These are phyloP conservation scores for Actinomortierella ambigua DNA, from an alignment of 371 early-diverging fungal species.

Conservation along the genomic window DNA sequence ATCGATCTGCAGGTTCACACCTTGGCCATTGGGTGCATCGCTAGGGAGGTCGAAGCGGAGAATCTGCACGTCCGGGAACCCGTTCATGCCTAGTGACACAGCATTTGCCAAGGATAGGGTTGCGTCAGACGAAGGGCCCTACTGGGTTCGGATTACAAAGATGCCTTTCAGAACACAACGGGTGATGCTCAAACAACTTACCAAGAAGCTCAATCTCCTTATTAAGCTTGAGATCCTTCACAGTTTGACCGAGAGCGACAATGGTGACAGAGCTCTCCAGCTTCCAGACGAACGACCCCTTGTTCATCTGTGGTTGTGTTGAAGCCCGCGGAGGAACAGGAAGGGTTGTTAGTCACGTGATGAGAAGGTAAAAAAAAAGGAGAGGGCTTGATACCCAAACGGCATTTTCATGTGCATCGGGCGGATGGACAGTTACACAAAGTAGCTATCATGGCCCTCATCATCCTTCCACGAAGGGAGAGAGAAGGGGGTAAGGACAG, in stretches of 20 bases:
- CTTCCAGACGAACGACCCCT: slow-evolving; percentile 58
- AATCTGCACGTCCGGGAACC: slow-evolving; percentile 61
- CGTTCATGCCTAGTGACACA: slow-evolving; percentile 49
- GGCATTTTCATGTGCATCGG: neutral
- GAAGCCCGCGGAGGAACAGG: neutral
- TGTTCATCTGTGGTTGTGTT: slow-evolving; percentile 26
- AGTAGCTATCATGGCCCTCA: neutral
- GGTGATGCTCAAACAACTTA: too few species aligned
- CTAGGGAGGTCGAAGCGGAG: slow-evolving; percentile 60
- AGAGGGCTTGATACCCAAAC: neutral
- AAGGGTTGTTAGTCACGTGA: neutral
- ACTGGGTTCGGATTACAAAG: too few species aligned
- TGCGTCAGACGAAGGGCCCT: too few species aligned
- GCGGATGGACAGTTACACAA: neutral
- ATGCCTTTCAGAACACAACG: too few species aligned
- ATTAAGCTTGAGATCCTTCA: slow-evolving; percentile 29
- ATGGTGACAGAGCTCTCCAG: slow-evolving; percentile 62
- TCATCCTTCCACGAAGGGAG: too few species aligned
- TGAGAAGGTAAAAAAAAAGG: neutral
- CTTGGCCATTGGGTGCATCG: slow-evolving; percentile 61
- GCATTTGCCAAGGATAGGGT: too few species aligned
- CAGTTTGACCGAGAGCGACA: slow-evolving; percentile 57
- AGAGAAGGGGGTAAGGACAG: too few species aligned
- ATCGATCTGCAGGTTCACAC: slow-evolving; percentile 60
- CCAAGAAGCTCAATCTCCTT: slow-evolving; percentile 26